Evolutionary conservation across 352 stramenopile species (phyloP).

Genomic region (Globisporangium cylindrosporum): DNA sequence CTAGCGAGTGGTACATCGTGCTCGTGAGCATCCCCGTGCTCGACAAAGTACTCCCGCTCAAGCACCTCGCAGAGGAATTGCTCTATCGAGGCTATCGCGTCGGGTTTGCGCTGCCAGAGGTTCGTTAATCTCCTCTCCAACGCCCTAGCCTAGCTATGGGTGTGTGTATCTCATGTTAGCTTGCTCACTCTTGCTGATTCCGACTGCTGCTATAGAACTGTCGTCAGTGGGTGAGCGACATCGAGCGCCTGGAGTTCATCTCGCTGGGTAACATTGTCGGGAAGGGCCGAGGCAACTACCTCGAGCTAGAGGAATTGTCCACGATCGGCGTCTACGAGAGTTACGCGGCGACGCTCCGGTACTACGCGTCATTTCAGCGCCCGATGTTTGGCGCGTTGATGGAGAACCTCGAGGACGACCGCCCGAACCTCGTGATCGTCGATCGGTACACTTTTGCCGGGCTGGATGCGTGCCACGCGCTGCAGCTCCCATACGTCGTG

Average conservation of each 20-base stretch:
- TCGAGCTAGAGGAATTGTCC: conserved; percentile 34
- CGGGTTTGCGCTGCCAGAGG: conserved; percentile 76
- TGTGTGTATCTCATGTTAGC: neutral
- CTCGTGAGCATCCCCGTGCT: conserved; percentile 83
- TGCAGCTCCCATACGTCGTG: conserved; percentile 75
- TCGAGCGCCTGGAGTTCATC: conserved; percentile 79
- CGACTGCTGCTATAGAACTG: conserved; percentile 38
- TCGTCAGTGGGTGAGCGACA: conserved; percentile 71
- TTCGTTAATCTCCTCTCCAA: conserved; percentile 12
- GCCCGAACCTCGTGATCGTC: conserved; percentile 63
- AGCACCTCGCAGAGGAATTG: conserved; percentile 71
- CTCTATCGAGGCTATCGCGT: conserved; percentile 72
- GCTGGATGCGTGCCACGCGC: conserved; percentile 58
- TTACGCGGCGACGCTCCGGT: conserved; percentile 60
- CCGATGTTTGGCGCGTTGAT: conserved; percentile 68
- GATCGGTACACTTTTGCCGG: conserved; percentile 84
- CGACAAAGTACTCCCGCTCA: conserved; percentile 80
- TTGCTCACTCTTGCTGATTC: neutral
- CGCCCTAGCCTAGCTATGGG: neutral
- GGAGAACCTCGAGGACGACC: conserved; percentile 62
- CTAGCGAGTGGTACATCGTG: conserved; percentile 70
- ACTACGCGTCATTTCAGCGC: conserved; percentile 76
- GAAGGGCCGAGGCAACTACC: conserved; percentile 28
- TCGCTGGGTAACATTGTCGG: conserved; percentile 61
- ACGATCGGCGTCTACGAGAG: conserved; percentile 54